Evolutionary conservation across 139 green algal genomes (phyloP).

Genomic region (Raphidocelis subcapitata): DNA sequence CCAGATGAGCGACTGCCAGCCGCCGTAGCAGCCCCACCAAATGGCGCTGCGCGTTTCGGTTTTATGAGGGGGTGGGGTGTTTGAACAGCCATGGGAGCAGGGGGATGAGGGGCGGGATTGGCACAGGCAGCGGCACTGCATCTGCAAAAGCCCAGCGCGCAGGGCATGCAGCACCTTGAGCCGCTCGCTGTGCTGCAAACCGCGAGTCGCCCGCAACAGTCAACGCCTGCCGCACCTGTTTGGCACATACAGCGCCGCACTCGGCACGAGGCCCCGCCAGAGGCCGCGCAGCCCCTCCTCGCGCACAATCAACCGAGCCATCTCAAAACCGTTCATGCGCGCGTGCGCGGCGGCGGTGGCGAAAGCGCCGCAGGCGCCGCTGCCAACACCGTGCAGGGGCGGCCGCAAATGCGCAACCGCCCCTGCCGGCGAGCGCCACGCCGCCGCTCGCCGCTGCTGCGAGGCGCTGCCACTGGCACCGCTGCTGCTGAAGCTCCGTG

Average conservation of each 20-base stretch:
- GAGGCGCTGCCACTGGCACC: background rate
- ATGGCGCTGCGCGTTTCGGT: constrained; percentile 34
- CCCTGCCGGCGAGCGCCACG: too few species aligned
- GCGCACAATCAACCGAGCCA: constrained; percentile 75
- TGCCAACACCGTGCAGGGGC: too few species aligned
- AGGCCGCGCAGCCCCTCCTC: constrained; percentile 79
- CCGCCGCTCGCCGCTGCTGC: too few species aligned
- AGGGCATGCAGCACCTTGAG: too few species aligned
- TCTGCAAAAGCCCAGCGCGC: too few species aligned
- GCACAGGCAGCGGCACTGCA: too few species aligned
- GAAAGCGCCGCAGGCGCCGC: background rate
- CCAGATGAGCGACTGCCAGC: constrained; percentile 84
- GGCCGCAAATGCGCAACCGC: too few species aligned
- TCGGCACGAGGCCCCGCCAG: constrained; percentile 81
- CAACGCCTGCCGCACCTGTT: background rate
- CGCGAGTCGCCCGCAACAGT: too few species aligned
- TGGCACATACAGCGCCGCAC: constrained; percentile 2
- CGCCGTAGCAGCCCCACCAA: constrained; percentile 87
- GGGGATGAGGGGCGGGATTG: too few species aligned
- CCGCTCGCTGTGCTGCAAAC: too few species aligned
- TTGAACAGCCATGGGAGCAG: too few species aligned
- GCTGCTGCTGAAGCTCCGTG: constrained; percentile 18
- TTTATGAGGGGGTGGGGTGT: too few species aligned
- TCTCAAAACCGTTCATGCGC: constrained; percentile 51
- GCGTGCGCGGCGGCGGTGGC: background rate